Base-by-base conservation (phyloP, 441 rosid genomes). In the Arabidopsis lyrata region DNA sequence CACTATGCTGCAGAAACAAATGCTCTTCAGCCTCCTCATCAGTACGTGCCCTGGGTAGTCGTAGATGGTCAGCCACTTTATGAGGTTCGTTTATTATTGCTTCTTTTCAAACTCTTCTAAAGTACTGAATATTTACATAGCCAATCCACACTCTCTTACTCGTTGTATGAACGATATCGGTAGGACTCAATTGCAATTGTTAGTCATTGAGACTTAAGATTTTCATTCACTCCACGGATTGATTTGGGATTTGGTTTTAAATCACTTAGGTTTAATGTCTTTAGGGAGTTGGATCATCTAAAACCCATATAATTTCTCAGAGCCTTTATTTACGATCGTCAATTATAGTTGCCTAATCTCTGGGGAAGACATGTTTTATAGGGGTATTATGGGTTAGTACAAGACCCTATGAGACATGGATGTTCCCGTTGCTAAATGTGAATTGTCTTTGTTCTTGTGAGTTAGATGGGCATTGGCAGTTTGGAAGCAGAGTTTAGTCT, bases 41-140 rank as follows among this genome's bases (percentile, higher is more conserved):
- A 70, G 41, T 95, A 89, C 41, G 99, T 95, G 60, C 98, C 99
- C 3, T 95, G 99, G 98, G 97, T 92, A 6, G 93, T 89, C 49
- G 97, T 95, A 61, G 79, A 95, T 83, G 97, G 96, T 39, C 86
- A 85, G 75, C 97, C 99, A 35, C 93, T 95, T 73, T 92, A 90
- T 31, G 97, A 92, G 85, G 99, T 95, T 81, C 8, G 86, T 73
- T 77, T 57, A 49, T 7, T 45, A 32, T 38, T 66, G 15, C 32
- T 54, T 57, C 50, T 47, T 41, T 20, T 22, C 45, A 45, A 9
- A 10, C 2, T 64, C 48, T 56, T 13, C 38, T 53, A 1, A 31
- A 31, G 4, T 42, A 22, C 8, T 22, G 6, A 67, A 22, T 24
- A 24, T 16, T 61, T 53, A 68, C 11, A 20, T 31, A 24, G 36